Evolutionary conservation across 2,329 filamentous ascomycete genomes (phyloP).

Genomic region (Diaporthe helianthi): DNA sequence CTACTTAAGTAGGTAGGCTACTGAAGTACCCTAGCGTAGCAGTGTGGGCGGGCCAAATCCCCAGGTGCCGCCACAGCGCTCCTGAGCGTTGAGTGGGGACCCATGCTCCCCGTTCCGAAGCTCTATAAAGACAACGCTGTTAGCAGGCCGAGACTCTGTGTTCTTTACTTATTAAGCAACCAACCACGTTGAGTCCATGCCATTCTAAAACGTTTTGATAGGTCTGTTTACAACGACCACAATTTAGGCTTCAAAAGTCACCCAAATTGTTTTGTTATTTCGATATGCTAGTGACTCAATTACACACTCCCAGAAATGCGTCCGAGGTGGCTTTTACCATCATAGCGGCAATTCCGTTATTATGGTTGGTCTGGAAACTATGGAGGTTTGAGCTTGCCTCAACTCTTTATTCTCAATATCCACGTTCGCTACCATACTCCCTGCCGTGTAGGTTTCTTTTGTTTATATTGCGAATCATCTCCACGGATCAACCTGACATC

Average conservation of each 20-base stretch:
- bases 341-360: not conserved
- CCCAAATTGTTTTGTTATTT: not conserved
- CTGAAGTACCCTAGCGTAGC: no score
- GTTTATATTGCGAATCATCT: not conserved
- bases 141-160: not conserved
- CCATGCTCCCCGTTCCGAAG: not conserved
- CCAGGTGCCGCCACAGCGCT: not conserved
- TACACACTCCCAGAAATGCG: not conserved
- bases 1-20: no score
- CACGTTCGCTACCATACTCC: not conserved
- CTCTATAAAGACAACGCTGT: not conserved
- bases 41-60: no score
- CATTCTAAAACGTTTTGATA: not conserved
- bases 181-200: not conserved
- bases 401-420: not conserved
- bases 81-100: not conserved
- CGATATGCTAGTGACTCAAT: not conserved
- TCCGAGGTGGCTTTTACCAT: not conserved
- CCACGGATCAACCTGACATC: not conserved
- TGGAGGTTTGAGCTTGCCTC: not conserved
- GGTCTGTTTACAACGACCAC: not conserved
- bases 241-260: not conserved
- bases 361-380: not conserved
- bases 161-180: not conserved
- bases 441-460: not conserved